Percentiles rank a stretch among this genome's conserved stretches.
These are phyloP conservation scores for Pistacia atlantica DNA, from an alignment of 345 rosid genomes.

Conservation along the genomic window DNA sequence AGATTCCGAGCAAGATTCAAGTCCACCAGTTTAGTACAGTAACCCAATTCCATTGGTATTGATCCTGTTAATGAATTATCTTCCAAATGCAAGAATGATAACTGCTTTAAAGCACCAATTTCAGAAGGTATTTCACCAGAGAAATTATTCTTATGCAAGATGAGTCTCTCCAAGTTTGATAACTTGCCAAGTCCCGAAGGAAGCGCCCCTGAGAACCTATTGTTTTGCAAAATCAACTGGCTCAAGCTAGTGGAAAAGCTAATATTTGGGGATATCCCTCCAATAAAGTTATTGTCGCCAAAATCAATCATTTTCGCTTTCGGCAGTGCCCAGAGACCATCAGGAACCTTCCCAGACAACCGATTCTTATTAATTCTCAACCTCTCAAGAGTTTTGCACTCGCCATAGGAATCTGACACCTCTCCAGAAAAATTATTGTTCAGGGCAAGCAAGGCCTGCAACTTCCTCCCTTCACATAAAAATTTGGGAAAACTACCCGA, in stretches of 20 bases:
- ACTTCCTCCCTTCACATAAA: constrained; percentile 54
- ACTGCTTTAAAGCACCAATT: constrained; percentile 53
- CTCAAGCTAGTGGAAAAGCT: constrained; percentile 47
- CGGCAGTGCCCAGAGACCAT: constrained; percentile 73
- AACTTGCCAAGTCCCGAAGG: constrained; percentile 66
- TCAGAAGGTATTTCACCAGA: constrained; percentile 60
- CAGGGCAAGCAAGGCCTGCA: constrained; percentile 58
- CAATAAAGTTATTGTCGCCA: constrained; percentile 63
- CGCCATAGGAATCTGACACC: constrained; percentile 59
- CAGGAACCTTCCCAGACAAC: constrained; percentile 60
- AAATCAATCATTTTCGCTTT: constrained; percentile 63
- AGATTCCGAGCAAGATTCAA: constrained; percentile 73
- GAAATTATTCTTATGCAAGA: constrained; percentile 57
- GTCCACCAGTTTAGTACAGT: constrained; percentile 64
- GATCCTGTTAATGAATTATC: constrained; percentile 59
- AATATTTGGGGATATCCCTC: constrained; percentile 55
- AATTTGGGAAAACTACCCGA: constrained; percentile 73
- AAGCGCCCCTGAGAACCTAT: constrained; percentile 66
- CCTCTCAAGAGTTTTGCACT: constrained; percentile 65
- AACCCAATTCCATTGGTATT: constrained; percentile 55
- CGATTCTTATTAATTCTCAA: constrained; percentile 61
- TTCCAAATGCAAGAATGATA: constrained; percentile 74
- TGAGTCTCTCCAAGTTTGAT: constrained; percentile 53
- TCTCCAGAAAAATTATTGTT: constrained; percentile 68
- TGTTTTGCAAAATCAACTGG: constrained; percentile 61